Percentiles rank a stretch among this genome's conserved stretches.
phyloP scores from a whole-genome alignment of 2,329 filamentous ascomycete species.

The Aureobasidium sp. region DNA sequence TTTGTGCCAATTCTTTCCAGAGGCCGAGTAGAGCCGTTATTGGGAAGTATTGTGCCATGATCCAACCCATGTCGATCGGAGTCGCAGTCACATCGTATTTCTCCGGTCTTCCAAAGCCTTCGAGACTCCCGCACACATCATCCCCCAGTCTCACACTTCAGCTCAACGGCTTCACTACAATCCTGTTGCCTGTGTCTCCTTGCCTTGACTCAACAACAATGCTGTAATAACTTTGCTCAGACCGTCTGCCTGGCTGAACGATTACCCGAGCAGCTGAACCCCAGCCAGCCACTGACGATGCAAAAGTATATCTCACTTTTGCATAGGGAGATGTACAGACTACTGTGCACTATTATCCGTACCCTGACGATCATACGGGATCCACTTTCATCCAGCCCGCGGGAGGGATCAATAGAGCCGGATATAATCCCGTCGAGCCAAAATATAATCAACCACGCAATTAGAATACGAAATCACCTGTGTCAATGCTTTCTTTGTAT shows the following conservation, averaged over 20 bases:
- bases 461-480: neutral
- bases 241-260: neutral
- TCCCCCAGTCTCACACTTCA: neutral
- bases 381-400: neutral
- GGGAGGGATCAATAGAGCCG: neutral
- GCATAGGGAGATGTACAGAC: neutral
- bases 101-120: constrained; percentile 10
- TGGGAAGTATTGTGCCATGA: neutral
- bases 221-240: neutral
- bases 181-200: neutral
- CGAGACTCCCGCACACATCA: neutral
- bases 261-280: neutral
- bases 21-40: neutral
- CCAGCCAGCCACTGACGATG: neutral
- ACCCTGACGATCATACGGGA: constrained; percentile 9
- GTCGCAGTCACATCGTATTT: neutral
- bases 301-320: neutral
- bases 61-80: neutral
- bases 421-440: neutral
- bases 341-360: neutral
- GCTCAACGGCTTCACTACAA: neutral
- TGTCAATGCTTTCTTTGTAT: neutral
- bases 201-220: constrained; percentile 4
- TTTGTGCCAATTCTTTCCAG: neutral
- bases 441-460: neutral